Percentiles rank a stretch among this genome's conserved stretches.
Evolutionary conservation across 2,329 filamentous ascomycete species (phyloP).

Genomic region (Cercospora zeae-maydis): DNA sequence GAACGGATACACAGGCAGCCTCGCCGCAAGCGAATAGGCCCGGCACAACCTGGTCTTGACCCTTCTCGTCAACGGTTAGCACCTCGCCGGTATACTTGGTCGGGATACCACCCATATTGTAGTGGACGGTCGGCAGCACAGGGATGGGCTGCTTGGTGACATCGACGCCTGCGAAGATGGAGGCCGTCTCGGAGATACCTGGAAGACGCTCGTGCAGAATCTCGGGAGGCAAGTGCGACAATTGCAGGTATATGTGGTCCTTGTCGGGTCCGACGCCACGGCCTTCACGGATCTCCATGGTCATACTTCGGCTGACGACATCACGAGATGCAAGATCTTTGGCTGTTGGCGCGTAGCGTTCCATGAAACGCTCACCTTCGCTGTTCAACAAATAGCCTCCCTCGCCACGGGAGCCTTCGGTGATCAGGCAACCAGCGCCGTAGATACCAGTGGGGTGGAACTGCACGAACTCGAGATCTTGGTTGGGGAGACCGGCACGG

Average conservation of each 20-base stretch:
- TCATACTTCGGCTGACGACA: constrained; percentile 97
- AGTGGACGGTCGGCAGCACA: constrained; percentile 94
- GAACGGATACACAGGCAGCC: constrained; percentile 94
- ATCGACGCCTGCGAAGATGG: constrained; percentile 95
- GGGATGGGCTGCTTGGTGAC: constrained; percentile 96
- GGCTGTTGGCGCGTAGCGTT: constrained; percentile 93
- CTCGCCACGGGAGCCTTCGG: constrained; percentile 95
- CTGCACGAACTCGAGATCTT: constrained; percentile 99
- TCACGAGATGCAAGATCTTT: constrained; percentile 97
- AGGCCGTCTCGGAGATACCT: constrained; percentile 96
- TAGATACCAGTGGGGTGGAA: constrained; percentile 99
- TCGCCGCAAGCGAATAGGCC: constrained; percentile 96
- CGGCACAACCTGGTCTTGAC: constrained; percentile 88
- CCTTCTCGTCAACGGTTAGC: constrained; percentile 77
- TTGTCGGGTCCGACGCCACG: constrained; percentile 95
- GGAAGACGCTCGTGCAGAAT: constrained; percentile 93
- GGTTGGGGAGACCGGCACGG: constrained; percentile 93
- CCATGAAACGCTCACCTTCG: constrained; percentile 99
- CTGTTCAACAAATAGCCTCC: constrained; percentile 97
- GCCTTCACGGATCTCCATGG: constrained; percentile 94
- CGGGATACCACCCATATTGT: constrained; percentile 99
- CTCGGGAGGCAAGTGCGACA: constrained; percentile 89
- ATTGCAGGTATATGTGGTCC: constrained; percentile 97
- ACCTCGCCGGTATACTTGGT: constrained; percentile 98
- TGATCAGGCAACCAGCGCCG: constrained; percentile 95